A percentile compares a stretch with the other conserved stretches of the same genome.
Conservation (phyloP, 2,329 filamentous ascomycete genomes). For the Cladophialophora exuberans region DNA sequence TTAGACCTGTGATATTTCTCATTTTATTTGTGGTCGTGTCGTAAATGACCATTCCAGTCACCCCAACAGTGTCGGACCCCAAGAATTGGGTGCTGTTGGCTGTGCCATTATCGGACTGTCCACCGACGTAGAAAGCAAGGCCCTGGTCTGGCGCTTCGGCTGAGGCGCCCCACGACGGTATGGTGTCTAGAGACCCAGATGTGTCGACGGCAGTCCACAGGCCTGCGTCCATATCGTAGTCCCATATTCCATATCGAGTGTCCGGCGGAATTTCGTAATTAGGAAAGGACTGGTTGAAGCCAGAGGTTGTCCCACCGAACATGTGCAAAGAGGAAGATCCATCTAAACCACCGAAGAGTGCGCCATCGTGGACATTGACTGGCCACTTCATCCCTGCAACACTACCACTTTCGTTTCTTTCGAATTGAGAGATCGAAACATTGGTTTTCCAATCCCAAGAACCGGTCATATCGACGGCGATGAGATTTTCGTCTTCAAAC, state of each 20-base stretch:
- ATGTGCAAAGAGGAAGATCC: conserved; percentile 36
- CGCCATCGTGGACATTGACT: conserved; percentile 34
- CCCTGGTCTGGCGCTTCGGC: conserved; percentile 43
- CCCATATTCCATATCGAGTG: conserved; percentile 39
- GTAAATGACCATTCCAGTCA: conserved; percentile 47
- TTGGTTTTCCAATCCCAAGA: conserved; percentile 24
- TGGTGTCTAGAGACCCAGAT: conserved; percentile 28
- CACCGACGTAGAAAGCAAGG: conserved; percentile 46
- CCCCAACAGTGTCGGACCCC: conserved; percentile 28
- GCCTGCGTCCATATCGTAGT: conserved; percentile 32
- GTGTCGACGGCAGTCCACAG: conserved; percentile 37
- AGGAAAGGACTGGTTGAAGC: conserved; percentile 37
- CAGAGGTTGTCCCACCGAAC: conserved; percentile 39
- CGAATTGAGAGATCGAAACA: conserved; percentile 16
- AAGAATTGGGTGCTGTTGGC: conserved; percentile 29
- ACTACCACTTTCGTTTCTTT: conserved; percentile 6
- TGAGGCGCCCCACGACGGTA: conserved; percentile 42
- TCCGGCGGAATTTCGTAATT: conserved; percentile 34
- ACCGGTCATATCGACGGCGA: conserved; percentile 34
- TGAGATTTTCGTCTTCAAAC: conserved; percentile 34
- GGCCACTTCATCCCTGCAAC: conserved; percentile 38
- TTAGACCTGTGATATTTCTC: conserved; percentile 44
- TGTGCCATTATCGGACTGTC: conserved; percentile 43
- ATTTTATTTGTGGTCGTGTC: conserved; percentile 41
- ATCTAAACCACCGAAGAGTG: conserved; percentile 35